A percentile compares a stretch with the other conserved stretches of the same genome.
Evolutionary conservation across 345 rosid species (phyloP).

Genomic region (Xanthoceras sorbifolium): DNA sequence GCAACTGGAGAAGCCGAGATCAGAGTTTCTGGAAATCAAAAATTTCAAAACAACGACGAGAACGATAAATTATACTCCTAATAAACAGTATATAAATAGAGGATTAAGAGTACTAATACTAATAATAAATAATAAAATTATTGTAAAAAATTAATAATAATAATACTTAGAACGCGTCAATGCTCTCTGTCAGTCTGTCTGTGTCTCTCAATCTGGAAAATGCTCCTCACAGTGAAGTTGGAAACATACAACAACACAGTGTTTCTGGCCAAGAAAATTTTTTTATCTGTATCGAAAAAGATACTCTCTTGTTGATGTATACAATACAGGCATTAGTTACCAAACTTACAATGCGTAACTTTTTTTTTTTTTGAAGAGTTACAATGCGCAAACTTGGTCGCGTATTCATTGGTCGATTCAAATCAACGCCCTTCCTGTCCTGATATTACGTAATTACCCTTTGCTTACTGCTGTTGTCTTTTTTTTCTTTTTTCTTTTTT

Average conservation of each 20-base stretch:
- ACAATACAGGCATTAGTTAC: background rate
- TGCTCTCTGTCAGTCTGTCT: background rate
- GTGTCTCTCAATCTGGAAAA: background rate
- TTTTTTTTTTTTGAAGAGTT: too few relatives aligned
- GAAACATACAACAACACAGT: background rate
- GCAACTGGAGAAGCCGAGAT: slow-evolving; percentile 2
- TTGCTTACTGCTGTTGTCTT: too few relatives aligned
- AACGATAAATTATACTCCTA: background rate
- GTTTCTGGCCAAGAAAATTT: too few relatives aligned
- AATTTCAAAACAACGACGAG: background rate
- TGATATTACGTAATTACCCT: background rate
- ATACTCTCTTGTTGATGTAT: too few relatives aligned
- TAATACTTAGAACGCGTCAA: background rate
- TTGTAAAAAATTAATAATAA: background rate
- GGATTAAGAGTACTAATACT: background rate
- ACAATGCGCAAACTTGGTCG: background rate
- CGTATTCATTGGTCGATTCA: background rate
- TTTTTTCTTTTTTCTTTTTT: too few relatives aligned
- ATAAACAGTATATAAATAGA: background rate
- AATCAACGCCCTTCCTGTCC: background rate
- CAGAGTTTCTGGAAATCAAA: slow-evolving; percentile 6
- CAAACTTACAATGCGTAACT: too few relatives aligned
- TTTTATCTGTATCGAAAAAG: background rate
- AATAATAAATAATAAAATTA: background rate
- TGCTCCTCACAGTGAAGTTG: background rate